Conservation (phyloP, 352 stramenopile genomes). For the Globisporangium irregulare region DNA sequence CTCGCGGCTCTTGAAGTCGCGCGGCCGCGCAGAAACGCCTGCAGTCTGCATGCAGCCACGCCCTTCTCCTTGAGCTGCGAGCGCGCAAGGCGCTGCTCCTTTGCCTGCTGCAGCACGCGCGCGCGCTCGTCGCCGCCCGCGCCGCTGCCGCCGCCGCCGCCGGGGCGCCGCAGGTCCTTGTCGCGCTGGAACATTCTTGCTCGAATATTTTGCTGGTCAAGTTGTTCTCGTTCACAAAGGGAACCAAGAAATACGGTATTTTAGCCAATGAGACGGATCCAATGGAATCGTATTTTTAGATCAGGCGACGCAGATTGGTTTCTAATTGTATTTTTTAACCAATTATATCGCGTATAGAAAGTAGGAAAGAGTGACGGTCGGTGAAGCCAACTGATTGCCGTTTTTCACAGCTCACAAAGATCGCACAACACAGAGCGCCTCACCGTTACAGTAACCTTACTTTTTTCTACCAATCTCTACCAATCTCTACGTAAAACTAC, state of each 20-base stretch:
- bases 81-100: conserved; percentile 40
- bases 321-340: too few species aligned
- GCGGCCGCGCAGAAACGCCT: conserved; percentile 45
- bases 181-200: conserved; percentile 49
- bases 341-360: too few species aligned
- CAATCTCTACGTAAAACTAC: too few species aligned
- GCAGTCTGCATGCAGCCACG: conserved; percentile 27
- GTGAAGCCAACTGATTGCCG: too few species aligned
- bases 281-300: too few species aligned
- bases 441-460: too few species aligned
- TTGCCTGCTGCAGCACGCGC: conserved; percentile 55
- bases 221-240: too few species aligned
- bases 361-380: too few species aligned
- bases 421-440: too few species aligned
- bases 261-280: background rate
- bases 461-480: too few species aligned
- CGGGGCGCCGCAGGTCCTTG: conserved; percentile 35
- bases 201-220: background rate
- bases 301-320: too few species aligned
- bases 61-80: conserved; percentile 38
- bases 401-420: too few species aligned
- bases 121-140: conserved; percentile 27
- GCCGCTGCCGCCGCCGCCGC: conserved; percentile 7
- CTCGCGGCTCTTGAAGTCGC: conserved; percentile 20
- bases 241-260: background rate